Evolutionary conservation across 306 rosid genomes (phyloP).

Genomic region (Medicago lupulina): DNA sequence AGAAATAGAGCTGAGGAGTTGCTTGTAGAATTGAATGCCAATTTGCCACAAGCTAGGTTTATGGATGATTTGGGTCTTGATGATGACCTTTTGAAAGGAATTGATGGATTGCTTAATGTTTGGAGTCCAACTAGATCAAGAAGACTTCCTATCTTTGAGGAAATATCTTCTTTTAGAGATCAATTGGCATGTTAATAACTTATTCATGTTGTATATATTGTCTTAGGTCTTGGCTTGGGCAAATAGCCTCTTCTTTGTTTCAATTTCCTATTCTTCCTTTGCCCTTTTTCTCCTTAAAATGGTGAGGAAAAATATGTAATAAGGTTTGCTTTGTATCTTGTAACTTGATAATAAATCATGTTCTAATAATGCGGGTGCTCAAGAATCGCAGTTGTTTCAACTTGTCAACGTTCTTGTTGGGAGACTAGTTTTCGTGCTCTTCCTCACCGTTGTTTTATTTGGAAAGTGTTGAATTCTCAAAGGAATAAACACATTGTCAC

Average conservation of each 20-base stretch:
- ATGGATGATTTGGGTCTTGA: constrained; percentile 47
- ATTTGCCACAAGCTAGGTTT: constrained; percentile 19
- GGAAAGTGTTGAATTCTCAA: no score
- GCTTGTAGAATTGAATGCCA: constrained; percentile 48
- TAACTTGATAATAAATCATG: neutral
- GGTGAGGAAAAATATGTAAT: constrained; percentile 34
- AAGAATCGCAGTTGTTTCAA: no score
- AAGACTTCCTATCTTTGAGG: constrained; percentile 91
- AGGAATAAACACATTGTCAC: no score
- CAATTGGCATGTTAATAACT: constrained; percentile 73
- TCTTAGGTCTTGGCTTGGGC: constrained; percentile 19
- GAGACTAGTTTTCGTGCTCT: no score
- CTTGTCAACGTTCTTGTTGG: no score
- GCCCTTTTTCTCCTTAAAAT: constrained; percentile 42
- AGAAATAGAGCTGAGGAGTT: constrained; percentile 65
- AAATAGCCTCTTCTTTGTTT: constrained; percentile 13
- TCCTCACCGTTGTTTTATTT: no score
- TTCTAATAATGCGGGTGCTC: no score
- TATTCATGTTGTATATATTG: constrained; percentile 19
- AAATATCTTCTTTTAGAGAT: constrained; percentile 78
- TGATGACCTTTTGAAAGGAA: constrained; percentile 69
- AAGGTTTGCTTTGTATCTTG: constrained; percentile 29
- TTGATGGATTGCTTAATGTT: constrained; percentile 62
- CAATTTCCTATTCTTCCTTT: constrained; percentile 15
- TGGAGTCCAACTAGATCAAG: constrained; percentile 68